Evolutionary conservation across 2,329 filamentous ascomycete genomes (phyloP).

Genomic region (Cyanodermella asteris): DNA sequence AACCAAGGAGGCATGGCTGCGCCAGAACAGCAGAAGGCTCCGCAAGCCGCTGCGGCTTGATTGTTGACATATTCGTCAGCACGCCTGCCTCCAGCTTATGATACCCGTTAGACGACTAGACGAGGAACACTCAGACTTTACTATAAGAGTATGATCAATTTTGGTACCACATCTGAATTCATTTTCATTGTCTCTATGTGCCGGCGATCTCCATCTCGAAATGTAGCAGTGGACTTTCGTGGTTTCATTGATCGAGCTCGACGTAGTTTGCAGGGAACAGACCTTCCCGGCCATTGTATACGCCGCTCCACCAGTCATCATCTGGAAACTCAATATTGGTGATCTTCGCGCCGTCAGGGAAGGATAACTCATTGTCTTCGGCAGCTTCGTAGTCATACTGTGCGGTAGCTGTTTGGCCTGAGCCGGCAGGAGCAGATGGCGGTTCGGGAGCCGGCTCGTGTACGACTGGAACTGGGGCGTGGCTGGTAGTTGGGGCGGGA

Average conservation of each 20-base stretch:
- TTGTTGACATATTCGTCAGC: too few species aligned
- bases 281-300: slow-evolving; percentile 56
- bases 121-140: too few species aligned
- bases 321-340: slow-evolving; percentile 81
- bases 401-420: slow-evolving; percentile 53
- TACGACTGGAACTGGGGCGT: slow-evolving; percentile 13
- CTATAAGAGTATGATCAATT: too few species aligned
- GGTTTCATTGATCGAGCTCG: slow-evolving; percentile 18
- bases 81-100: too few species aligned
- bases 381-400: slow-evolving; percentile 93
- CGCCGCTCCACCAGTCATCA: slow-evolving; percentile 96
- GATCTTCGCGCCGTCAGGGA: slow-evolving; percentile 73
- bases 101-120: too few species aligned
- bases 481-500: slow-evolving; percentile 10
- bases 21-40: slow-evolving; percentile 9
- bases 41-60: too few species aligned
- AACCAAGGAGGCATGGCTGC: slow-evolving; percentile 8
- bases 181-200: too few species aligned
- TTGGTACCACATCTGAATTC: too few species aligned
- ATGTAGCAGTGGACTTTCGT: too few species aligned
- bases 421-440: slow-evolving; percentile 3
- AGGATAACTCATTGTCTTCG: slow-evolving; percentile 72
- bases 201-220: too few species aligned
- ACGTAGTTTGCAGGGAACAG: slow-evolving; percentile 48
- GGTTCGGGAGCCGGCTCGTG: slow-evolving; percentile 9